Percentiles rank a stretch among this genome's conserved stretches.
Conservation (phyloP, 192 early-diverging fungal genomes). For the Obelidium mucronatum region DNA sequence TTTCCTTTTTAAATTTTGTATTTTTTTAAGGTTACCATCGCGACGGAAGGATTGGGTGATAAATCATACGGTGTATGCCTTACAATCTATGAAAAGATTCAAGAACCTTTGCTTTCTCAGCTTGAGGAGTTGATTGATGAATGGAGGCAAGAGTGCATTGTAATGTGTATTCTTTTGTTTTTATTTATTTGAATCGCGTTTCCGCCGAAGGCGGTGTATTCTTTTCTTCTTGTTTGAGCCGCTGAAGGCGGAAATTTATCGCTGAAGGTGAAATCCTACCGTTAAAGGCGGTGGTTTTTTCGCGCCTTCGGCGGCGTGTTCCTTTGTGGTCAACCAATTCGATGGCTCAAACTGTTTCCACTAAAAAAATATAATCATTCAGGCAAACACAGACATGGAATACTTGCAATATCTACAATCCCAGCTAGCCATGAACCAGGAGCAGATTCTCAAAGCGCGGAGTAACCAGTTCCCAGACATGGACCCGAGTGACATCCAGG, state of each 20-base stretch:
- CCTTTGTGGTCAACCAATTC: no score
- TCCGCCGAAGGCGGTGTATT: no score
- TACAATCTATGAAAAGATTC: slow-evolving; percentile 49
- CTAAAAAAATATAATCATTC: no score
- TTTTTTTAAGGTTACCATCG: no score
- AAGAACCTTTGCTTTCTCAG: slow-evolving; percentile 39
- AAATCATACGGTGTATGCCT: slow-evolving; percentile 58
- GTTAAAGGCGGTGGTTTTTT: no score
- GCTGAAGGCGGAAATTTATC: no score
- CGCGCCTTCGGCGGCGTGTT: no score
- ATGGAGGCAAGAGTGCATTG: slow-evolving; percentile 44
- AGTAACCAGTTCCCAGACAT: slow-evolving; percentile 6
- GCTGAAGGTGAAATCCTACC: no score
- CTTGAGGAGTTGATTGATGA: slow-evolving; percentile 45
- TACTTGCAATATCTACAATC: slow-evolving; percentile 56
- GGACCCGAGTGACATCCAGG: background rate
- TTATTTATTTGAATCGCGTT: background rate
- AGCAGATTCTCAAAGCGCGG: slow-evolving; percentile 45
- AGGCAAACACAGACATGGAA: slow-evolving; percentile 47
- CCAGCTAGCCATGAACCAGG: slow-evolving; percentile 54
- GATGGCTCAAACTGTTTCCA: no score
- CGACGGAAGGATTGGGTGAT: slow-evolving; percentile 49
- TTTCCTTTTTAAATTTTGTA: background rate
- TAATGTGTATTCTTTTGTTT: slow-evolving; percentile 12
- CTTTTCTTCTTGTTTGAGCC: no score